Base-by-base conservation (phyloP, 768 basidiomycete genomes). In the Piloderma croceum region DNA sequence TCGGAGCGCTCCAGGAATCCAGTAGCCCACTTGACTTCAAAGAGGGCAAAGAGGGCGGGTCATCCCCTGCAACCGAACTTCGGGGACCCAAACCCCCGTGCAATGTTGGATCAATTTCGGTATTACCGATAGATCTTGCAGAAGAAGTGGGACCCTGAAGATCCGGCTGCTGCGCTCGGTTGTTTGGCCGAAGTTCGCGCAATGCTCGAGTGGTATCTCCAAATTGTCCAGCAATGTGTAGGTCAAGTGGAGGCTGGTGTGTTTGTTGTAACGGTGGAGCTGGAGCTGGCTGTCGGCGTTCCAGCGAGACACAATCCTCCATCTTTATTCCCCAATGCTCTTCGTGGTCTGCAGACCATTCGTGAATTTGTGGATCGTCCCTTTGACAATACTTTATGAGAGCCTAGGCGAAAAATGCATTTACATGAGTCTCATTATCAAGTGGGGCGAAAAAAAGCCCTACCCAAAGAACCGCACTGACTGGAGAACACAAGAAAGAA, bases 1-100 rank as follows among this genome's bases (percentile, higher is more conserved):
- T 60, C 43, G 60, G 44, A 36, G 68, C 49, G 18, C 60, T 43
- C 76, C 76, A 72, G 42, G 70, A 66, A 49, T 84, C 81, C 29
- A 87, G 64, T 33, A 87, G 66, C 17, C 84, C 84, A 47, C 81
- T 83, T 23, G 79, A 76, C 60, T 85, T 86, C 39, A 87, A 63
- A 25, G 84, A 86, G 23, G 84, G 84, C 43, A 87, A 60, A 15
- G 79, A 76, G 47, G 64, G 72, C 23, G 54, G 47, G 17, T 57
- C 58, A 19, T 67, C 64, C 23, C 53, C 56, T 29, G 45, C 37
- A 12, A 15, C 27, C 27, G 15, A 15, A 29, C 27, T 9, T 9
- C 10, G 9, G 27, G 27, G 10, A 15, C 27, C 27, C 27, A 32
- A 10, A n/a, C n/a, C n/a, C n/a, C n/a, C 42, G 34, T 61, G 60